These are phyloP conservation scores for Leishmania martiniquensis DNA, from an alignment of 208 protist species.

Conservation along the genomic window DNA sequence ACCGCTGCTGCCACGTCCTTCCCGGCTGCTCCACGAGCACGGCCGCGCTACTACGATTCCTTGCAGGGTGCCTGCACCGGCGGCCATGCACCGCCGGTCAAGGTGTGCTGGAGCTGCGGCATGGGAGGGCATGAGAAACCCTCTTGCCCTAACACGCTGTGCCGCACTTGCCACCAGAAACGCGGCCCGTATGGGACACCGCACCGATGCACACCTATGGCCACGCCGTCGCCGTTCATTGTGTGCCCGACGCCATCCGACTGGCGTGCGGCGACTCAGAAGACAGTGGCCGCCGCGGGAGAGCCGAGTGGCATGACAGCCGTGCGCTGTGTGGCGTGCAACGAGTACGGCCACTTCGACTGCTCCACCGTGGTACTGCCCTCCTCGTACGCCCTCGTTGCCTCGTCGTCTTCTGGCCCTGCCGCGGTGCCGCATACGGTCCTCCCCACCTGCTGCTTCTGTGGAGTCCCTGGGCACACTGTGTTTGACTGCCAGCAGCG, in stretches of 20 bases:
- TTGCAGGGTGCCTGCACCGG: slow-evolving; percentile 22
- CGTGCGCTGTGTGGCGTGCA: slow-evolving; percentile 70
- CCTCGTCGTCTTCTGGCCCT: slow-evolving; percentile 5
- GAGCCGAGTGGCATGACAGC: slow-evolving; percentile 40
- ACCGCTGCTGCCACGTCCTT: neutral
- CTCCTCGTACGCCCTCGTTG: neutral
- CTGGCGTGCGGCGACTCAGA: slow-evolving; percentile 23
- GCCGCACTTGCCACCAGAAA: slow-evolving; percentile 63
- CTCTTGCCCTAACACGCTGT: slow-evolving; percentile 76
- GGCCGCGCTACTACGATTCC: slow-evolving; percentile 73
- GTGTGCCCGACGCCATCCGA: slow-evolving; percentile 18
- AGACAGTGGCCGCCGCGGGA: slow-evolving; percentile 9
- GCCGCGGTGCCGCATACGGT: slow-evolving; percentile 21
- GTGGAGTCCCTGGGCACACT: slow-evolving; percentile 64
- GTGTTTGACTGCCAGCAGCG: slow-evolving; percentile 65
- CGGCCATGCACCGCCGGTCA: slow-evolving; percentile 25
- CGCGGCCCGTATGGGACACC: slow-evolving; percentile 37
- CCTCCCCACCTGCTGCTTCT: slow-evolving; percentile 58
- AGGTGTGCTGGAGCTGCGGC: slow-evolving; percentile 88
- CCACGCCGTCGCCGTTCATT: slow-evolving; percentile 55
- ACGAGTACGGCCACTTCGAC: slow-evolving; percentile 67
- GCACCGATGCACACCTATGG: slow-evolving; percentile 41
- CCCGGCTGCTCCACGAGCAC: slow-evolving; percentile 11
- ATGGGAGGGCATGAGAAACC: slow-evolving; percentile 83
- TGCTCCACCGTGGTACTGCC: slow-evolving; percentile 33